phyloP scores from a whole-genome alignment of 805 yeast genomes.

The Yarrowia hollandica region DNA sequence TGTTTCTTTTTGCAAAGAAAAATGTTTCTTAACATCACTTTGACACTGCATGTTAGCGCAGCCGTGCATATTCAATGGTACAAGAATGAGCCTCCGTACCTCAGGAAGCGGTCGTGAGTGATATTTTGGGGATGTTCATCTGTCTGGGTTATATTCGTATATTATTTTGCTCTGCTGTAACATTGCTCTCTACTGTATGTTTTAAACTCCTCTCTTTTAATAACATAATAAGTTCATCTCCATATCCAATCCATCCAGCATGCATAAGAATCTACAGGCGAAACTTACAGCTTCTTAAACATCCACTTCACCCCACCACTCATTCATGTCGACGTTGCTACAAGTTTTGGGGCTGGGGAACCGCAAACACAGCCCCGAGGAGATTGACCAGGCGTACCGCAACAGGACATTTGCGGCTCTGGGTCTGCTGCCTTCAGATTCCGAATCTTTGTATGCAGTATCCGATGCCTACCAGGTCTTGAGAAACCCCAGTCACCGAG shows the following conservation, averaged over 20 bases:
- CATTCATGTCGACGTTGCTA: constrained; percentile 5
- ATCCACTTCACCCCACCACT: neutral
- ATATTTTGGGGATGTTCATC: too few relatives aligned
- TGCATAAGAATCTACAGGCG: neutral
- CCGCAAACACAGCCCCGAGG: neutral
- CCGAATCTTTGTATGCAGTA: constrained; percentile 4
- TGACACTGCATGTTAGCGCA: too few relatives aligned
- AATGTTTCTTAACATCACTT: too few relatives aligned
- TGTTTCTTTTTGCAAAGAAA: too few relatives aligned
- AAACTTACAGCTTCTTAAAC: neutral
- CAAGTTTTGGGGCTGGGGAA: neutral
- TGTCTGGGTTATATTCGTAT: too few relatives aligned
- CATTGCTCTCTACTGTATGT: neutral
- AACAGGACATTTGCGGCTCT: neutral
- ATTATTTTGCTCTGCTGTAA: too few relatives aligned
- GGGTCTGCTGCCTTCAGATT: neutral
- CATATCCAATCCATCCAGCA: neutral
- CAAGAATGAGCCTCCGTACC: too few relatives aligned
- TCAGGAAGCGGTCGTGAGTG: too few relatives aligned
- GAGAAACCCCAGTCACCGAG: constrained; percentile 19
- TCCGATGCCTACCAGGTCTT: constrained; percentile 11
- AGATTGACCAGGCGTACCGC: constrained; percentile 21
- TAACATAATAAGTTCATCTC: too few relatives aligned
- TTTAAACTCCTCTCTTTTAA: neutral
- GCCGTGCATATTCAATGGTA: too few relatives aligned